A percentile compares a stretch with the other conserved stretches of the same genome.
Evolutionary conservation across 2,329 filamentous ascomycete genomes (phyloP).

Genomic region (Fusarium torulosum): DNA sequence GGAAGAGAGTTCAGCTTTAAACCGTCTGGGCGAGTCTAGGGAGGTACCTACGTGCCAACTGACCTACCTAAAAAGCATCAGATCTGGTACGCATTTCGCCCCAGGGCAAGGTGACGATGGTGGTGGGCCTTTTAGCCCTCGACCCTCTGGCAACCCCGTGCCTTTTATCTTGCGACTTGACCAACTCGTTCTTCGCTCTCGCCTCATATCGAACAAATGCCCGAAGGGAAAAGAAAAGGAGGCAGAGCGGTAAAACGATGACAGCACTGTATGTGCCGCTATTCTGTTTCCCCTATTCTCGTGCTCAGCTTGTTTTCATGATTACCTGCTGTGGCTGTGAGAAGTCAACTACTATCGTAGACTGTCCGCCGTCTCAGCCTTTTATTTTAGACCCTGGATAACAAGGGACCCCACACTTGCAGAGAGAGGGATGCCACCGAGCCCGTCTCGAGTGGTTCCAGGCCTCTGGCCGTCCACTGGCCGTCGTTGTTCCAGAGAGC

Average conservation of each 20-base stretch:
- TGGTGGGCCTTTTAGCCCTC: constrained; percentile 38
- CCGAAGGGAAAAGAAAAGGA: not conserved
- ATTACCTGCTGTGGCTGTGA: not conserved
- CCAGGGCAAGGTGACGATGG: constrained; percentile 39
- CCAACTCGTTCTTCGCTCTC: constrained; percentile 19
- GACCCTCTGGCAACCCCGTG: constrained; percentile 43
- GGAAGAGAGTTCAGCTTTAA: constrained; percentile 37
- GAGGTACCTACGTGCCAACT: not conserved
- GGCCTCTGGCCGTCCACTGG: constrained; percentile 33
- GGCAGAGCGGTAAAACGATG: not conserved
- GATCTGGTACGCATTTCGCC: constrained; percentile 38
- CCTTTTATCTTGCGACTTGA: constrained; percentile 25
- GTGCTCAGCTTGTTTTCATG: constrained; percentile 1
- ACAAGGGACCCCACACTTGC: constrained; percentile 29
- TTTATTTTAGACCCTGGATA: constrained; percentile 34
- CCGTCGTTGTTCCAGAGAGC: constrained; percentile 42
- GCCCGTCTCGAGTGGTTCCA: constrained; percentile 35
- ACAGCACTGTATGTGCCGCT: constrained; percentile 1
- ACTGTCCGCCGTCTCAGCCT: constrained; percentile 16
- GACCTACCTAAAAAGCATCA: constrained; percentile 17
- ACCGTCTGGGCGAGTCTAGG: constrained; percentile 30
- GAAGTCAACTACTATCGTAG: constrained; percentile 1
- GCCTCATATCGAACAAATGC: constrained; percentile 2
- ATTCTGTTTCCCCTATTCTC: not conserved
- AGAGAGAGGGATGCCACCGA: constrained; percentile 27